Conservation (phyloP, 2,329 filamentous ascomycete genomes). For the Penicillium sp. region DNA sequence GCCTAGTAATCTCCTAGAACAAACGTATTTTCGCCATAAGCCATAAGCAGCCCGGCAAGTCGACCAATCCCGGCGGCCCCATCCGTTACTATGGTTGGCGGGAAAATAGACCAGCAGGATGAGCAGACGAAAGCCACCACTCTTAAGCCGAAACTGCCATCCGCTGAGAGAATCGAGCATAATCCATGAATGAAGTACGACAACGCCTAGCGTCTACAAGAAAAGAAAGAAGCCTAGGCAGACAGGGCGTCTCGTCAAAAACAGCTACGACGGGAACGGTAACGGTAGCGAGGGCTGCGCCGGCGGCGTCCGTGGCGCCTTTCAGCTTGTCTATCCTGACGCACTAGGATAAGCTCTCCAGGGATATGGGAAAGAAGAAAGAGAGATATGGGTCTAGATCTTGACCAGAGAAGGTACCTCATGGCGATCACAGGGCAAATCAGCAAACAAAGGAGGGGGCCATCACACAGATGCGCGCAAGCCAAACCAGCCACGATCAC, state of each 20-base stretch:
- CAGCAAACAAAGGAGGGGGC: conserved; percentile 22
- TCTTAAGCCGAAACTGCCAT: background rate
- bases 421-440: conserved; percentile 16
- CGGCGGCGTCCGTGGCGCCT: background rate
- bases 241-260: background rate
- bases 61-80: background rate
- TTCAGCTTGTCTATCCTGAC: background rate
- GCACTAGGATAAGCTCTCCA: background rate
- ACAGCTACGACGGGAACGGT: background rate
- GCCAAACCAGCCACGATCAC: conserved; percentile 26
- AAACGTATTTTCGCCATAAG: background rate
- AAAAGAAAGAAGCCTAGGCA: background rate
- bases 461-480: conserved; percentile 13
- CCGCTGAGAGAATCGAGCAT: background rate
- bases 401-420: conserved; percentile 3
- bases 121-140: background rate
- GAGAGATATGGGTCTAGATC: conserved; percentile 15
- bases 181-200: background rate
- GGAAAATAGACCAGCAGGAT: conserved; percentile 4
- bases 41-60: background rate
- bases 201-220: background rate
- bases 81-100: conserved; percentile 6
- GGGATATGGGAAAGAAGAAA: background rate
- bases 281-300: background rate
- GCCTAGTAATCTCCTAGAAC: too few relatives aligned